These are phyloP conservation scores for Pyracantha coccinea DNA, from an alignment of 331 rosid species.

Conservation along the genomic window DNA sequence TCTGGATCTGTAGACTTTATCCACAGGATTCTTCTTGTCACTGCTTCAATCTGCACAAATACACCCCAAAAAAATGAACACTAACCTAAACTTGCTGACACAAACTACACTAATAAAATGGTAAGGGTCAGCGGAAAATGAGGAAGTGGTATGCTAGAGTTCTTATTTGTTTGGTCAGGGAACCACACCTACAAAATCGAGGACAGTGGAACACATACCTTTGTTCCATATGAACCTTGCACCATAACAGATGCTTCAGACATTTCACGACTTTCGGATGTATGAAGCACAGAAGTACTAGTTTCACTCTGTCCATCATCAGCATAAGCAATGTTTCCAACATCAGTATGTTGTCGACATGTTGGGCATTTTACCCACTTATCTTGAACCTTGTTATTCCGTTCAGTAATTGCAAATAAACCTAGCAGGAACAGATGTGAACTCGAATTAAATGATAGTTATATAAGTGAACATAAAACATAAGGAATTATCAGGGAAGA, in stretches of 20 bases:
- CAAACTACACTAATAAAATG: neutral
- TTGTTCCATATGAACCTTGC: slow-evolving; percentile 93
- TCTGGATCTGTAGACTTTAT: slow-evolving; percentile 64
- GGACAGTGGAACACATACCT: slow-evolving; percentile 37
- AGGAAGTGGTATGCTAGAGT: too few species aligned
- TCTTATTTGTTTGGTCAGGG: neutral
- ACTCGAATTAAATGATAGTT: slow-evolving; percentile 4
- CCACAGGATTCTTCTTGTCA: slow-evolving; percentile 85
- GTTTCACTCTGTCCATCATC: slow-evolving; percentile 58
- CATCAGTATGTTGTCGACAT: slow-evolving; percentile 87
- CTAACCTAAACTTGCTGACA: neutral
- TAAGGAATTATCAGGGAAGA: neutral
- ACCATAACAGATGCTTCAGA: slow-evolving; percentile 55
- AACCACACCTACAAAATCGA: neutral
- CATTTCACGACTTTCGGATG: slow-evolving; percentile 39
- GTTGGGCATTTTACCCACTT: slow-evolving; percentile 98
- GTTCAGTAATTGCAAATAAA: slow-evolving; percentile 82
- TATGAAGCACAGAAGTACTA: slow-evolving; percentile 30
- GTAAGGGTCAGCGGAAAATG: neutral
- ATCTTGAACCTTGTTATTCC: slow-evolving; percentile 37
- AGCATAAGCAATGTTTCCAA: slow-evolving; percentile 84
- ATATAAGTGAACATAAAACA: slow-evolving; percentile 12
- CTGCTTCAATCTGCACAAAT: slow-evolving; percentile 73
- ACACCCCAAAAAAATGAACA: slow-evolving; percentile 12
- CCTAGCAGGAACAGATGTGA: slow-evolving; percentile 37